Conservation (phyloP, 352 stramenopile species). For the Elongisporangium undulatum region DNA sequence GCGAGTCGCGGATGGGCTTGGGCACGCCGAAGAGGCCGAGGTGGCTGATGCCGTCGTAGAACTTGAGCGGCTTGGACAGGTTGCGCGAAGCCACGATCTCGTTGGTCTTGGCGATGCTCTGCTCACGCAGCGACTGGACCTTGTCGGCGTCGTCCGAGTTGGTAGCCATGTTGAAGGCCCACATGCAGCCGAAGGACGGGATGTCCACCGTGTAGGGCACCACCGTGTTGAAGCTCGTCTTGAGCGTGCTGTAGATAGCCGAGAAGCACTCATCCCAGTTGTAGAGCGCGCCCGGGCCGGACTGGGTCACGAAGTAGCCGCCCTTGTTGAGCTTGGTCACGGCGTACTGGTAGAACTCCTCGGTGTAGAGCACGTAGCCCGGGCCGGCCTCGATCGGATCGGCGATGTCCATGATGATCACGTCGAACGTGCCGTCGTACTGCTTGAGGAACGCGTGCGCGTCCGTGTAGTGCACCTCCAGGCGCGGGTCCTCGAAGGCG, state of each 20-base stretch:
- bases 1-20: conserved; percentile 86
- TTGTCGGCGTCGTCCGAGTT: conserved; percentile 50
- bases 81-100: conserved; percentile 40
- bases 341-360: conserved; percentile 92
- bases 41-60: conserved; percentile 92
- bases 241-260: conserved; percentile 92
- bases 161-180: conserved; percentile 93
- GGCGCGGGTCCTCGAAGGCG: conserved; percentile 85
- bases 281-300: conserved; percentile 83
- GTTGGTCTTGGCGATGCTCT: conserved; percentile 63
- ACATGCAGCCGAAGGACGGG: conserved; percentile 92
- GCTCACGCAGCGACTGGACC: conserved; percentile 46
- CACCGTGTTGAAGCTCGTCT: conserved; percentile 89
- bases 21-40: conserved; percentile 88
- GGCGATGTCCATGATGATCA: conserved; percentile 97
- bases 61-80: conserved; percentile 70
- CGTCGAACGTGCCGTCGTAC: conserved; percentile 84
- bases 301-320: conserved; percentile 93
- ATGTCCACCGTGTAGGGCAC: conserved; percentile 91
- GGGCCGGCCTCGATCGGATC: conserved; percentile 93
- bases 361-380: conserved; percentile 83
- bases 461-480: conserved; percentile 91
- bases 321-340: conserved; percentile 77
- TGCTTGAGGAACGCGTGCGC: conserved; percentile 87
- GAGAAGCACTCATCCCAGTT: conserved; percentile 93